Evolutionary conservation across 2,329 filamentous ascomycete genomes (phyloP), one percentile per base, ranked within the genome.

Genomic region (Aureobasidium sp.): DNA sequence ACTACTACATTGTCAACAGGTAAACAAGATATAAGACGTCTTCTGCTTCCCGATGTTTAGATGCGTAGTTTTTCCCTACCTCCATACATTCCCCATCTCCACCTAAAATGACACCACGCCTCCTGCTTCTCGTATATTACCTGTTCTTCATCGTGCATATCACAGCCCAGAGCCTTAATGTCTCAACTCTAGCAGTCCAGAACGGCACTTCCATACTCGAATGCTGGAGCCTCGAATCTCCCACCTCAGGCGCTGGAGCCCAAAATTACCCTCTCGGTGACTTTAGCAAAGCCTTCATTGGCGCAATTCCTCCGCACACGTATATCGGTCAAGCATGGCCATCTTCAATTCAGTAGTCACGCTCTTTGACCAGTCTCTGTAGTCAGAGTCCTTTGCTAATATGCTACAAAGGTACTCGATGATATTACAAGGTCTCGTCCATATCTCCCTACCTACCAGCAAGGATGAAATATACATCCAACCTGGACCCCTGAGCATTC

Each of bases 241-340:
- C 58, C 2, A 41, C 39, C 29, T 21, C 30, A 4, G 58, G 45
- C 37, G 11, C 14, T 25, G 58, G 58, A 4, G 58, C 58, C 10
- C 27, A 30, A 16, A 61, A 61, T 10, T 61, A 61, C 5, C 58
- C 47, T 4, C 36, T 61, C 29, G 58, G 48, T 6, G 39, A 61
- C 48, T 61, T 39, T 5, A 61, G 9, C 16, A 37, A 61, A 13
- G 45, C 58, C 21, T 61, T 61, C 29, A 41, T 61, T 21, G 58
- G 58, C 11, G 48, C 45, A 1, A 45, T 61, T 10, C 58, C 58
- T 9, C 58, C 58, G 32, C 34, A 48, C 16, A 61, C 58, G 1
- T 53, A 51, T 13, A 53, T 61, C 3, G 58, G 58, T 53, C 37
- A 37, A 11, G 58, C 58, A 4, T 61, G 49, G 37, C 21, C 58